Base-by-base conservation (phyloP, 75 land plant genomes). In the Selaginella moellendorffii region DNA sequence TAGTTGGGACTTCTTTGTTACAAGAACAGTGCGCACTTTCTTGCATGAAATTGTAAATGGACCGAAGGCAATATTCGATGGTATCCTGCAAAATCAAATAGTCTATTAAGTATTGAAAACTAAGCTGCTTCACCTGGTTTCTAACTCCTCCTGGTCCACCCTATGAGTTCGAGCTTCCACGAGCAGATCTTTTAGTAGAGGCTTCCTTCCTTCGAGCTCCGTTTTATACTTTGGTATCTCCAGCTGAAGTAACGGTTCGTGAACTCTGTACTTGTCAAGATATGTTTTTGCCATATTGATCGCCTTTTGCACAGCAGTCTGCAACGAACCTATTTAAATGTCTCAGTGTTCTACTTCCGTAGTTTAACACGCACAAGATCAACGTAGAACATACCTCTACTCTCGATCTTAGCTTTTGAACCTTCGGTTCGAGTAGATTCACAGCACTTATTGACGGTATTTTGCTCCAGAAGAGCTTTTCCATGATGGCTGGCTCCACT, bases 301-400 rank as follows among this genome's bases (percentile, higher is more conserved):
- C 28, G 77, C 77, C 54, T 74, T 74, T 54, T 27, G 29, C 29
- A 70, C 63, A 9, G 77, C 72, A 9, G 28, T 67, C 77, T 74
- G 52, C 1, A 52, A 30, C 0, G n/a, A 64, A 18, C 42, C 19
- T 51, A 51, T 42, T 65, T 0, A 65, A 36, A 9, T 20, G n/a
- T 29, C 36, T 31, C 0, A 28, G 17, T 27, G 31, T 27, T 27
- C 54, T 2, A 12, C 0, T 0, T 60, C 27, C 24, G 5, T 2
- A 0, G 46, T 36, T 5, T 5, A 36, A 14, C 46, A 14, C 24
- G 14, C 19, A 42, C 66, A 2, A 36, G 66, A 19, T 18, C 61
- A 65, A 2, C 18, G 20, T 1, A 20, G 26, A 23, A 24, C 64
- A 29, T 19, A 74, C 77, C 68, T 74, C 65, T 29, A 74, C 52